Evolutionary conservation across 257 asterid species (phyloP), one percentile per base, ranked within the genome.

Genomic region (Paraleonurus japonicus): DNA sequence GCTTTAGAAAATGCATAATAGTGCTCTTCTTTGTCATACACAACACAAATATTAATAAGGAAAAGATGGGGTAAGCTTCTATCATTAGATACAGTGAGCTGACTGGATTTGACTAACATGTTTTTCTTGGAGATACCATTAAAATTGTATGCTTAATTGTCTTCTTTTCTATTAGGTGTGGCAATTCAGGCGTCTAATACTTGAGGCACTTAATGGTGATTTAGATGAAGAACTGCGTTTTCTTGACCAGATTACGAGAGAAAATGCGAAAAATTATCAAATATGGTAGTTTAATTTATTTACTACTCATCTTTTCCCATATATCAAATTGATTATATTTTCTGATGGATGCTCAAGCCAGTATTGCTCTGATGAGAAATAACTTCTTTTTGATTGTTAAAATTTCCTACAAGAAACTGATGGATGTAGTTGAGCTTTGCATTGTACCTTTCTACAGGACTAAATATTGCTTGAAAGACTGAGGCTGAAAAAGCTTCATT

Each of bases 111-210:
- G 67, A 55, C 51, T 28, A 50, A 53, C 65, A 60, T 53, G n/a
- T 11, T 35, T 66, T 73, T 76, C 70, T 70, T 65, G 20, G 60
- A 13, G 4, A 50, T 8, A 41, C 15, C 39, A 24, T 63, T 11
- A 30, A 12, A 65, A 22, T 53, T 67, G 2, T 39, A 15, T 72
- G 24, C 69, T 76, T 65, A 72, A 64, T 2, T 73, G 60, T 65
- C 35, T 65, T 28, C 33, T 35, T 75, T 59, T 75, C 13, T 65
- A 19, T 72, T 75, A 95, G 99, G 88, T 95, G 20, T 92, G 99
- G 99, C 98, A 92, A 80, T 95, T 95, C 85, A 84, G 99, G 74
- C 98, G 99, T 55, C 65, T 82, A 26, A 80, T 95, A 45, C 91
- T 92, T n/a, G 97, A 89, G 84, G 82, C 89, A 1, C 87, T 92